These are phyloP conservation scores for Homolaphlyctis polyrhiza DNA, from an alignment of 371 early-diverging fungal genomes.

Conservation along the genomic window DNA sequence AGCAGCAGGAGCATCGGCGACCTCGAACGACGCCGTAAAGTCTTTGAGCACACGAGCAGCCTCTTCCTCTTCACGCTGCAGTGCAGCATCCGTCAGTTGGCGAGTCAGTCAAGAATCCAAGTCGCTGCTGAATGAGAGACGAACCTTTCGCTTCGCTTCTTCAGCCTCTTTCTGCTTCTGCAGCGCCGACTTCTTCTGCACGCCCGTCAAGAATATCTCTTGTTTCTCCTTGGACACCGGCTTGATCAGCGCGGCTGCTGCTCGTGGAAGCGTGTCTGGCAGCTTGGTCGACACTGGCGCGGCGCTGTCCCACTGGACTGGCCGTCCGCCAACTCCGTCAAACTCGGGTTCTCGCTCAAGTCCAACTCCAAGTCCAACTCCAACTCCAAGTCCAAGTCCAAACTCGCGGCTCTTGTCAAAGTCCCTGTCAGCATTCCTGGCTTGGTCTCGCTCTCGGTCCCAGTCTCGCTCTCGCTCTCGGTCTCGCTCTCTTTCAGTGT, in stretches of 20 bases:
- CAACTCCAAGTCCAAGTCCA: no score
- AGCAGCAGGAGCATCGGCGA: constrained; percentile 44
- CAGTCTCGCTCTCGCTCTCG: constrained; percentile 10
- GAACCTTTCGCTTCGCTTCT: constrained; percentile 66
- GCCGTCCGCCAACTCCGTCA: no score
- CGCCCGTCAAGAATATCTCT: constrained; percentile 64
- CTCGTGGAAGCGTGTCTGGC: no score
- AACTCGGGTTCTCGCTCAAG: no score
- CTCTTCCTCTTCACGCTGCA: not conserved
- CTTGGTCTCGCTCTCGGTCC: constrained; percentile 11
- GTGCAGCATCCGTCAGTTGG: not conserved
- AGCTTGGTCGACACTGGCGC: no score
- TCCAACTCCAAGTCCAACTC: no score
- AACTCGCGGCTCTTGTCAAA: no score
- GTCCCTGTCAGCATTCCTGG: no score
- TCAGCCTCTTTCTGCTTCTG: constrained; percentile 72
- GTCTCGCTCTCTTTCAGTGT: no score
- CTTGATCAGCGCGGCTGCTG: no score
- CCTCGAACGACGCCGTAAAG: not conserved
- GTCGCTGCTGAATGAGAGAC: not conserved
- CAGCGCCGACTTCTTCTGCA: constrained; percentile 61
- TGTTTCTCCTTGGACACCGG: constrained; percentile 43
- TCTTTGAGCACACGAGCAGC: not conserved
- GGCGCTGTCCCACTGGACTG: no score
- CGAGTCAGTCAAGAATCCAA: not conserved